Evolutionary conservation across 495 filamentous ascomycete species (phyloP).

Genomic region (Aspergillus olivimuriae): DNA sequence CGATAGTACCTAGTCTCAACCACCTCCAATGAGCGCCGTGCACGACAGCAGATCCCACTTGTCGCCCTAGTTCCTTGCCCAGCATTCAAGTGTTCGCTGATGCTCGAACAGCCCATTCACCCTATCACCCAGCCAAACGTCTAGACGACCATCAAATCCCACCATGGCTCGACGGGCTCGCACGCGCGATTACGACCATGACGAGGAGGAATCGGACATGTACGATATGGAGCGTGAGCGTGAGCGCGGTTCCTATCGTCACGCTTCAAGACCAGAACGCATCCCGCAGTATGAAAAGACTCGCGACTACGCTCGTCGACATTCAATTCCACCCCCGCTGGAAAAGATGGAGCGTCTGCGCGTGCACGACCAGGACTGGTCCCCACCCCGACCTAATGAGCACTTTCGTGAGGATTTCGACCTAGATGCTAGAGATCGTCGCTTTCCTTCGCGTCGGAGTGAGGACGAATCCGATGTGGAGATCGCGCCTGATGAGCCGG

Average conservation of each 20-base stretch:
- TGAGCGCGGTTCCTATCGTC: slow-evolving; percentile 7
- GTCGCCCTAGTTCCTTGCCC: too few species aligned
- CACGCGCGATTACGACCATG: slow-evolving; percentile 26
- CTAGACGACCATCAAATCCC: neutral
- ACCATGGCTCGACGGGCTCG: slow-evolving; percentile 33
- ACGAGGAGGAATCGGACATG: too few species aligned
- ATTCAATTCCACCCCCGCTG: slow-evolving; percentile 17
- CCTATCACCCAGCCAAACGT: too few species aligned
- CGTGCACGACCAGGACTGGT: slow-evolving; percentile 24
- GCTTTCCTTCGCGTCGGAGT: neutral
- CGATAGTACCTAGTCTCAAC: too few species aligned
- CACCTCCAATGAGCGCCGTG: too few species aligned
- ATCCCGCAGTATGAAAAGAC: slow-evolving; percentile 21
- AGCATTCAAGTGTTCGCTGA: too few species aligned
- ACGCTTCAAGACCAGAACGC: slow-evolving; percentile 9
- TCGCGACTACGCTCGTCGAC: slow-evolving; percentile 18
- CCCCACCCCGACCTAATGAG: too few species aligned
- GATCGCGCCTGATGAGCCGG: neutral
- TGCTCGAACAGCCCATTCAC: too few species aligned
- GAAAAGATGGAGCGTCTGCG: slow-evolving; percentile 30
- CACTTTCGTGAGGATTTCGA: too few species aligned
- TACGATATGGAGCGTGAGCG: too few species aligned
- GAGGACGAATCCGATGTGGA: neutral
- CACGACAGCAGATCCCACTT: too few species aligned
- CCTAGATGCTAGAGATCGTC: too few species aligned